Percentiles rank a stretch among this genome's conserved stretches.
Conservation (phyloP, 2,329 filamentous ascomycete genomes). For the Beauveria sp. region DNA sequence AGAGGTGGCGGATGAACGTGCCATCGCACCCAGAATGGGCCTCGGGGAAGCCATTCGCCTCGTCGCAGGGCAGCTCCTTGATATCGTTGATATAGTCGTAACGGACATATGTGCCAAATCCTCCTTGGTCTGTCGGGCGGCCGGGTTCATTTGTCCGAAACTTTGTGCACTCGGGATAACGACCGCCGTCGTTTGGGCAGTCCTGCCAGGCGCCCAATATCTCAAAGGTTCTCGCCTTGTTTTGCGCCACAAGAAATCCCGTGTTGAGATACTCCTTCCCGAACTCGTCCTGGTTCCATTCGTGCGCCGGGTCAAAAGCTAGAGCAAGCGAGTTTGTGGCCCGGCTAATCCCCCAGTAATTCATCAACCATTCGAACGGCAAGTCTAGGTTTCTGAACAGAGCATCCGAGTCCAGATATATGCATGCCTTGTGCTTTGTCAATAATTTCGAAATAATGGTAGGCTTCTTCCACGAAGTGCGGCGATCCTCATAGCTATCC, state of each 20-base stretch:
- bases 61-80: conserved; percentile 31
- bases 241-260: conserved; percentile 46
- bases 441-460: conserved; percentile 34
- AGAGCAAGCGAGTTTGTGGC: conserved; percentile 34
- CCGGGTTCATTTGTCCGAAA: conserved; percentile 29
- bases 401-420: conserved; percentile 39
- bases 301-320: conserved; percentile 29
- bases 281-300: conserved; percentile 32
- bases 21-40: conserved; percentile 30
- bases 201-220: conserved; percentile 42
- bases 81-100: conserved; percentile 35
- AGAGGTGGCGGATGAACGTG: conserved; percentile 35
- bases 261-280: conserved; percentile 40
- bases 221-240: conserved; percentile 38
- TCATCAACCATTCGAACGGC: conserved; percentile 39
- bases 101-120: conserved; percentile 35
- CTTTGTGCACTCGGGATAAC: conserved; percentile 30
- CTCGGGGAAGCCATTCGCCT: conserved; percentile 37
- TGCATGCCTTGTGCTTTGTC: conserved; percentile 33
- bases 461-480: conserved; percentile 40
- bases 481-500: conserved; percentile 30
- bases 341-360: conserved; percentile 36
- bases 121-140: conserved; percentile 35
- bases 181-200: conserved; percentile 32
- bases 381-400: conserved; percentile 36